phyloP scores from a whole-genome alignment of 2,329 filamentous ascomycete genomes.

The Epichloe bromicola region DNA sequence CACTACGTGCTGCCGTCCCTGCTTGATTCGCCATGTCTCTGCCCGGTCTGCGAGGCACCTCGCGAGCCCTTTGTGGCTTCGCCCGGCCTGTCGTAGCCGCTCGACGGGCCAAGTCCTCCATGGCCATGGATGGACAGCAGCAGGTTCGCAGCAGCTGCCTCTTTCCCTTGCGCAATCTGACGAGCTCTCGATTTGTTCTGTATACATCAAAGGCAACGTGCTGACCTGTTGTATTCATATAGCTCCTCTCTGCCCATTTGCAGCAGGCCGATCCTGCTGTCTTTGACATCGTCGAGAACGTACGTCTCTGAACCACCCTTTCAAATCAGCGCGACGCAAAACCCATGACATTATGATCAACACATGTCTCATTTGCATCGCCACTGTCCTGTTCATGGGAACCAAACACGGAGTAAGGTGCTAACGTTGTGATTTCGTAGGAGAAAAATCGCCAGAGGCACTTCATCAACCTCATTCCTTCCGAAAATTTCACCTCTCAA shows the following conservation, averaged over 20 bases:
- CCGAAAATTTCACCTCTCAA: conserved; percentile 91
- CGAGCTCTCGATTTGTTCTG: conserved; percentile 6
- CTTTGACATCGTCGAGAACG: conserved; percentile 83
- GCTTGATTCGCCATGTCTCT: conserved; percentile 29
- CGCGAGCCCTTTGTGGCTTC: conserved; percentile 32
- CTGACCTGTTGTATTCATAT: conserved; percentile 24
- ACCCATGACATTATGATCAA: background rate
- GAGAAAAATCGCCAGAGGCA: conserved; percentile 95
- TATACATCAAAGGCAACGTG: background rate
- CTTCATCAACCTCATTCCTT: conserved; percentile 95
- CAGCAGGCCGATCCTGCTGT: conserved; percentile 77
- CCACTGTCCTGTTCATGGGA: background rate
- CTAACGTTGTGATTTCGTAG: conserved; percentile 28
- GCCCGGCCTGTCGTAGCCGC: conserved; percentile 18
- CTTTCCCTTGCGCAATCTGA: background rate
- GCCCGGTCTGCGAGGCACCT: conserved; percentile 33
- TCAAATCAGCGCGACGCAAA: background rate
- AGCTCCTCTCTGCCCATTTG: conserved; percentile 72
- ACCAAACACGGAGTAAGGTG: background rate
- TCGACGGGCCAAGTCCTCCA: conserved; percentile 31
- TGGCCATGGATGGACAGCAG: conserved; percentile 43
- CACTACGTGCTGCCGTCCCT: background rate
- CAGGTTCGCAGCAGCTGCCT: conserved; percentile 28
- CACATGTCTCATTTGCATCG: background rate
- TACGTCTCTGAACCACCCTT: conserved; percentile 22